Percentiles rank a stretch among this genome's conserved stretches.
Conservation (phyloP, 352 stramenopile genomes). For the Globisporangium camurandrum region DNA sequence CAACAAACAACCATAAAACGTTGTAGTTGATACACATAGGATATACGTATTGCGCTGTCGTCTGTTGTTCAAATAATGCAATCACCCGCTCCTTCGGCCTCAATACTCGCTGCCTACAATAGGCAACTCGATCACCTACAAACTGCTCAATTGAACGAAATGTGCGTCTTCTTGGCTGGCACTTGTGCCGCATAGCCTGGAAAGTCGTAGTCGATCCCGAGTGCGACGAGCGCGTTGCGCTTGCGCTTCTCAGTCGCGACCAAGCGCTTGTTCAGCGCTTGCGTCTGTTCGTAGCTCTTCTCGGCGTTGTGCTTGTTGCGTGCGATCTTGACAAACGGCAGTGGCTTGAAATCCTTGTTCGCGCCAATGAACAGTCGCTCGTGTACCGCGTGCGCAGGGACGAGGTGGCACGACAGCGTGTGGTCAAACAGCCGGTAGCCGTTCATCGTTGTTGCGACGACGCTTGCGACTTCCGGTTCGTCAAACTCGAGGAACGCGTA, state of each 20-base stretch:
- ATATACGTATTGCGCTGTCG: no score
- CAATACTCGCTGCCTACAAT: no score
- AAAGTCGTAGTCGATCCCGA: conserved; percentile 86
- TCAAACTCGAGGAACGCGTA: conserved; percentile 97
- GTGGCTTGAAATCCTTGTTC: conserved; percentile 75
- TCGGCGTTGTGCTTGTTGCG: conserved; percentile 73
- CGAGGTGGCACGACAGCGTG: conserved; percentile 89
- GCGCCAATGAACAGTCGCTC: conserved; percentile 82
- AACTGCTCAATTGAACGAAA: conserved; percentile 70
- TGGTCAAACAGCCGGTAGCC: conserved; percentile 93
- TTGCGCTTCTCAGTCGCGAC: conserved; percentile 74
- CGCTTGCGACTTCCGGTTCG: conserved; percentile 86
- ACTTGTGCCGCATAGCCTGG: conserved; percentile 58
- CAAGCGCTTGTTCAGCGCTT: conserved; percentile 62
- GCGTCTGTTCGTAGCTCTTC: conserved; percentile 69
- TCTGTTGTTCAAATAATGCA: no score
- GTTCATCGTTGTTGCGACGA: conserved; percentile 94
- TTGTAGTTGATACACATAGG: no score
- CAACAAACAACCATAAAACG: no score
- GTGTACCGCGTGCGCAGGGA: conserved; percentile 84
- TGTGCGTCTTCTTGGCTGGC: conserved; percentile 70
- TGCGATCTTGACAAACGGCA: conserved; percentile 62
- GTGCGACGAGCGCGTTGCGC: conserved; percentile 57
- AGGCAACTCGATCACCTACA: no score
- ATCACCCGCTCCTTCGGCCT: no score